Evolutionary conservation across 148 eudicot genomes (phyloP), one percentile per base, ranked within the genome.

Genomic region (Tetragonia tetragonoides): DNA sequence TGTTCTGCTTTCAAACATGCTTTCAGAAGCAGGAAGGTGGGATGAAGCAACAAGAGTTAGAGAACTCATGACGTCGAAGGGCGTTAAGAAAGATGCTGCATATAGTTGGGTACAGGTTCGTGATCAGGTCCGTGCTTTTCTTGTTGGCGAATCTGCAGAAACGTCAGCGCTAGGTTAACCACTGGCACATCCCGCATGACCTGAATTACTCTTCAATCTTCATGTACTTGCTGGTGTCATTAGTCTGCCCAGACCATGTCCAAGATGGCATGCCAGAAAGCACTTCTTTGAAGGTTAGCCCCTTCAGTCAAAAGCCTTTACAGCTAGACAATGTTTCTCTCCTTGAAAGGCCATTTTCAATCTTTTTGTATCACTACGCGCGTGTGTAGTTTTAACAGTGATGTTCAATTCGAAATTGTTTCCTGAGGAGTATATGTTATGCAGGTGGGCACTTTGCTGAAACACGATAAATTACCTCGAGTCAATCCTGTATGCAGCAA

Each of bases 21-120:
- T 90, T 70, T 82, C 97, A 4, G 92, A 92, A 83, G 89, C 89
- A 37, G 93, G 91, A 80, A 85, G 88, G 66, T 92, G 92, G 92
- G 87, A 89, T 47, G 97, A 92, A 63, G 90, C 94, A 7, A 86
- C 81, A 64, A 68, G 68, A 54, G 82, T 92, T 5, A 85, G 97
- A 77, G 87, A 87, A 66, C 77, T 86, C 74, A 90, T 92, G 97
- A 85, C 73, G 73, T 74, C 79, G 14, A 84, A 86, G 72, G 88
- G 89, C 53, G 92, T 87, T 17, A 85, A 74, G 81, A 92, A 92
- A 81, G 83, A 84, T 77, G 90, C 91, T 34, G 93, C 91, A 37
- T 88, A 86, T 75, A 91, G 96, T 83, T 89, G 91, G 88, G 90
- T 87, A 76, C 84, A 86, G 79, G 66, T 59, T 73, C 81, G 81